phyloP scores from a whole-genome alignment of 371 early-diverging fungal genomes.

The Nematocida ausubeli region DNA sequence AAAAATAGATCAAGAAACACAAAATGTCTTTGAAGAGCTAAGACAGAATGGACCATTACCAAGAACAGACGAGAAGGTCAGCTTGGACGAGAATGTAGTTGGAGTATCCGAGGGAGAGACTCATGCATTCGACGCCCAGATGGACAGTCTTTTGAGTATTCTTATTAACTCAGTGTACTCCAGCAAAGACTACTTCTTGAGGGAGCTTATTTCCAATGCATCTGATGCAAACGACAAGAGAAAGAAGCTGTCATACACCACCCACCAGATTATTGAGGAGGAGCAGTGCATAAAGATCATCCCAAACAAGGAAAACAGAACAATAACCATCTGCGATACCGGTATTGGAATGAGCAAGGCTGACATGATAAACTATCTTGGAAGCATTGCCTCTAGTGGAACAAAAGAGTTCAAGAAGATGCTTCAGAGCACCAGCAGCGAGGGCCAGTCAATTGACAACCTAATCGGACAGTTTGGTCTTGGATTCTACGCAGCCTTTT shows the following conservation, averaged over 20 bases:
- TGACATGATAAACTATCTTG: slow-evolving; percentile 85
- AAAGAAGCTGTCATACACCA: slow-evolving; percentile 71
- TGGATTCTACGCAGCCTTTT: slow-evolving; percentile 92
- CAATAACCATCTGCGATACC: slow-evolving; percentile 77
- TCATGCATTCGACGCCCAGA: slow-evolving; percentile 77
- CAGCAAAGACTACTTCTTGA: slow-evolving; percentile 85
- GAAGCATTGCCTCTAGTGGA: slow-evolving; percentile 88
- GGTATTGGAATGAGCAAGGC: slow-evolving; percentile 96
- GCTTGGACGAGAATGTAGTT: slow-evolving; percentile 15
- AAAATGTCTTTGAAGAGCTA: slow-evolving; percentile 40
- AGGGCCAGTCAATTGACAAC: slow-evolving; percentile 70
- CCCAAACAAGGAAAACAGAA: slow-evolving; percentile 71
- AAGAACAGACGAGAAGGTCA: neutral
- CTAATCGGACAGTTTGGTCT: slow-evolving; percentile 97
- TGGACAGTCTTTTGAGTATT: slow-evolving; percentile 79
- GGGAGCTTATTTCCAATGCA: slow-evolving; percentile 86
- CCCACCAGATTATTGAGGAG: slow-evolving; percentile 70
- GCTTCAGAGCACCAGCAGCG: slow-evolving; percentile 68
- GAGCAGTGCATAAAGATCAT: slow-evolving; percentile 78
- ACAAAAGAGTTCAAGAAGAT: slow-evolving; percentile 88
- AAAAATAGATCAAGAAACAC: slow-evolving; percentile 42
- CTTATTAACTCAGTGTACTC: slow-evolving; percentile 82
- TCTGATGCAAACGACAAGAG: slow-evolving; percentile 91
- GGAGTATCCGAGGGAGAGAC: slow-evolving; percentile 50
- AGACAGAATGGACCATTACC: slow-evolving; percentile 1